Percentiles rank a stretch among this genome's conserved stretches.
Conservation (phyloP, 352 stramenopile species). For the Globisporangium echinulatum region DNA sequence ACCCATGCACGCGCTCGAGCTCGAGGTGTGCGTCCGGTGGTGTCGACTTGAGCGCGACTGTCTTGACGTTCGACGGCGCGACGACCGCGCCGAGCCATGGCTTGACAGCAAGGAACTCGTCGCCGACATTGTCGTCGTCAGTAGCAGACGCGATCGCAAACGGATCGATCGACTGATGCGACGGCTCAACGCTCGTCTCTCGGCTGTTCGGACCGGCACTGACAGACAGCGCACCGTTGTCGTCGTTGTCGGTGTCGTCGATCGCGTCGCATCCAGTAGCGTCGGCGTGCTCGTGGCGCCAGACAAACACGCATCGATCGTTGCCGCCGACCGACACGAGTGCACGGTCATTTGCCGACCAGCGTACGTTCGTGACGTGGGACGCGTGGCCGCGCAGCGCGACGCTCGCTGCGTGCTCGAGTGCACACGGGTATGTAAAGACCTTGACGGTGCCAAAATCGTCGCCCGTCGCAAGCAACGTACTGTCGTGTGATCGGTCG, state of each 20-base stretch:
- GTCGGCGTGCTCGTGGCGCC: slow-evolving; percentile 35
- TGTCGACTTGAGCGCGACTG: slow-evolving; percentile 22
- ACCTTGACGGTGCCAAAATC: slow-evolving; percentile 84
- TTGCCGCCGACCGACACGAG: slow-evolving; percentile 73
- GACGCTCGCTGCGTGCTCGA: slow-evolving; percentile 54
- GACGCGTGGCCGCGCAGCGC: slow-evolving; percentile 66
- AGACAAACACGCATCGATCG: slow-evolving; percentile 74
- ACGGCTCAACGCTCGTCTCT: background rate
- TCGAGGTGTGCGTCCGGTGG: slow-evolving; percentile 42
- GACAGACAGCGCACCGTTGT: background rate
- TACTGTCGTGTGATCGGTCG: slow-evolving; percentile 56
- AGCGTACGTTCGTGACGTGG: slow-evolving; percentile 78
- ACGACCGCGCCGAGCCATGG: slow-evolving; percentile 84
- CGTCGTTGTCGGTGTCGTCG: slow-evolving; percentile 1
- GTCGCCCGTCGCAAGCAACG: slow-evolving; percentile 67
- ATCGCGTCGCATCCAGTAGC: slow-evolving; percentile 1
- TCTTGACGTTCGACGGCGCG: slow-evolving; percentile 39
- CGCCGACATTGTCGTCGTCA: slow-evolving; percentile 40
- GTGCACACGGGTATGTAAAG: slow-evolving; percentile 77
- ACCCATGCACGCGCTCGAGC: slow-evolving; percentile 67
- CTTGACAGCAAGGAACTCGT: slow-evolving; percentile 90
- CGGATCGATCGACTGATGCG: slow-evolving; percentile 14
- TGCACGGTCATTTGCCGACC: slow-evolving; percentile 48
- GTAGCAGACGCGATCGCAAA: slow-evolving; percentile 16
- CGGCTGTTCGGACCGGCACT: background rate